Evolutionary conservation across 2,329 filamentous ascomycete genomes (phyloP).

Genomic region (Esteya vermicola): DNA sequence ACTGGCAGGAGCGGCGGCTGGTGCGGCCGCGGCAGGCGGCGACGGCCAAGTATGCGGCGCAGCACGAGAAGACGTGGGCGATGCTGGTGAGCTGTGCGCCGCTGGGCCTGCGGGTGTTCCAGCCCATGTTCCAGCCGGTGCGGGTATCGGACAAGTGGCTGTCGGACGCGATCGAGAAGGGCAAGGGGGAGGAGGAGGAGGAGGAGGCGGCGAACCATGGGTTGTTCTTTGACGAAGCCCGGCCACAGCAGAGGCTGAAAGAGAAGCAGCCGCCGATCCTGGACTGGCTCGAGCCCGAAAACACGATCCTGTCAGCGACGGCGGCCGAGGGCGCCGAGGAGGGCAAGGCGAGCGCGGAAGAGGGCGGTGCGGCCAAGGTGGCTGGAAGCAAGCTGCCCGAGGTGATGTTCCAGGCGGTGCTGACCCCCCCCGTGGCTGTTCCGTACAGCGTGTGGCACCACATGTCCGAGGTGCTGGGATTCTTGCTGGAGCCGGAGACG

Average conservation of each 20-base stretch:
- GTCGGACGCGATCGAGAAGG: conserved; percentile 49
- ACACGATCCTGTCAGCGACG: conserved; percentile 18
- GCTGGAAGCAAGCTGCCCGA: conserved; percentile 44
- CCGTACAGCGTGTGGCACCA: conserved; percentile 49
- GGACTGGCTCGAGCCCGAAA: conserved; percentile 62
- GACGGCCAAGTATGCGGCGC: background rate
- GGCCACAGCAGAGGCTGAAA: conserved; percentile 15
- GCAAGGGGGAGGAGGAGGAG: conserved; percentile 21
- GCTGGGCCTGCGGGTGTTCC: conserved; percentile 27
- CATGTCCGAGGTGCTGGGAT: conserved; percentile 43
- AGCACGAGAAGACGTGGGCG: conserved; percentile 42
- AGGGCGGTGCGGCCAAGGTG: conserved; percentile 18
- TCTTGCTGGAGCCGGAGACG: conserved; percentile 24
- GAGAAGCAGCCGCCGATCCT: conserved; percentile 28
- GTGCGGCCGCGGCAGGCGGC: conserved; percentile 20
- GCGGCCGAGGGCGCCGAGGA: conserved; percentile 1
- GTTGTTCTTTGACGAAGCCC: too few relatives aligned
- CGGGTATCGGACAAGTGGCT: conserved; percentile 65
- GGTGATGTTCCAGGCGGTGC: conserved; percentile 59
- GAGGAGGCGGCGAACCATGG: too few relatives aligned
- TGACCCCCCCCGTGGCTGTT: conserved; percentile 61
- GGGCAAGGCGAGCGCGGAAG: conserved; percentile 4
- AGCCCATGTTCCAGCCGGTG: conserved; percentile 47
- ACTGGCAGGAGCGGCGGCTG: conserved; percentile 55
- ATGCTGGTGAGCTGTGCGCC: conserved; percentile 52